phyloP scores from a whole-genome alignment of 2,329 filamentous ascomycete species.

The Xylariaceae sp. region DNA sequence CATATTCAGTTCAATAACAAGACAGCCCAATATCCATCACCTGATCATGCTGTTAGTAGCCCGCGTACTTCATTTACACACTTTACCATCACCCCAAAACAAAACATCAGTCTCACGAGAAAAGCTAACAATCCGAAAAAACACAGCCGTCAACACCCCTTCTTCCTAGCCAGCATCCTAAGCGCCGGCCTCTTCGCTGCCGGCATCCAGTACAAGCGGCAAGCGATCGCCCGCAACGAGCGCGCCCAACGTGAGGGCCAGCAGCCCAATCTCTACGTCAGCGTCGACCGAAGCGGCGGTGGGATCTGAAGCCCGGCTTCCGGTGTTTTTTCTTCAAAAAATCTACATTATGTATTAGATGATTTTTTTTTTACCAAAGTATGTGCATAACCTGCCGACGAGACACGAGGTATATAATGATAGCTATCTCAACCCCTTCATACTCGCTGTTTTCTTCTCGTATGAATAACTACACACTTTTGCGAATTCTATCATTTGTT shows the following conservation, averaged over 20 bases:
- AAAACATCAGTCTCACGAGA: neutral
- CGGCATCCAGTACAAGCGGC: constrained; percentile 28
- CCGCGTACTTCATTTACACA: neutral
- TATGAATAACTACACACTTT: no score
- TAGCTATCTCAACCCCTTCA: no score
- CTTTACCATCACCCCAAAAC: neutral
- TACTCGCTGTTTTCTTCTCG: no score
- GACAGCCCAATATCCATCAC: neutral
- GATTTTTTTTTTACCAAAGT: no score
- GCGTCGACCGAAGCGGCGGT: constrained; percentile 46
- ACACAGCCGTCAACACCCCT: constrained; percentile 10
- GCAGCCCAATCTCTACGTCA: constrained; percentile 41
- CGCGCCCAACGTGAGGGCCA: constrained; percentile 33
- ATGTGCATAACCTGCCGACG: no score
- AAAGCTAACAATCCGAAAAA: neutral
- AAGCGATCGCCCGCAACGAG: constrained; percentile 12
- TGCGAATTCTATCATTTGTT: no score
- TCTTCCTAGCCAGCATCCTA: constrained; percentile 24
- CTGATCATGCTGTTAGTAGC: constrained; percentile 14
- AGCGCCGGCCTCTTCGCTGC: constrained; percentile 27
- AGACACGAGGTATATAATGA: no score
- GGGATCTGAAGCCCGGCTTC: constrained; percentile 22
- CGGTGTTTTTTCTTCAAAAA: no score
- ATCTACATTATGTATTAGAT: no score
- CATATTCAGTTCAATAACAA: neutral